Base-by-base conservation (phyloP, 2,329 filamentous ascomycete genomes). In the Emmonsiellopsis sp. region DNA sequence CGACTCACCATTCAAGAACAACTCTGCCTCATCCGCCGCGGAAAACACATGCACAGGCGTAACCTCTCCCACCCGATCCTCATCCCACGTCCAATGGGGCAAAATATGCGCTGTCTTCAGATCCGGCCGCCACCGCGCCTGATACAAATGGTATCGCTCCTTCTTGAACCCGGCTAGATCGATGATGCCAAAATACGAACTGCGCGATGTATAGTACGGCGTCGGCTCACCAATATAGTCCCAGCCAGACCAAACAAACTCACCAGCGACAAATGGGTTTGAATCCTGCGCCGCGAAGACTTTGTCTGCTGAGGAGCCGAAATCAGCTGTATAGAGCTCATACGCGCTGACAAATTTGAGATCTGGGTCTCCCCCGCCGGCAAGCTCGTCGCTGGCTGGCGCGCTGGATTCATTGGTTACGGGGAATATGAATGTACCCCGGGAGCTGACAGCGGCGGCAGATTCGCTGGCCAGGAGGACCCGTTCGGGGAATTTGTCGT, bases 161-260 rank as follows among this genome's bases (percentile, higher is more conserved):
- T 82, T 82, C 53, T 69, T 71, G 64, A 82, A 82, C 0, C 79
- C 79, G 0, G 79, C 78, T 6, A 81, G 66, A 52, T 82, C 79
- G 33, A 82, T 71, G 54, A 82, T 79, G 8, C 79, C 78, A 45
- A 75, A 81, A 61, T 81, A 82, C 1, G 74, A 77, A 61, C 74
- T 78, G 9, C 77, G 73, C 4, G 75, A 65, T 1, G 61, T 51
- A 56, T 75, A 65, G 58, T 76, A 80, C 0, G 76, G 76, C 7
- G 73, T 76, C 2, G 75, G 75, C 61, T 79, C 76, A 21, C 76
- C 75, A 8, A 78, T 58, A 58, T 79, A 77, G 54, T 78, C 76
- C 56, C 65, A 77, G 0, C 77, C 77, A 0, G 74, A 71, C 77
- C 76, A 79, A 6, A 78, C 75, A 40, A 77, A 79, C 56, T 77